phyloP scores from a whole-genome alignment of 2,329 filamentous ascomycete genomes.

The Microsporum canis region DNA sequence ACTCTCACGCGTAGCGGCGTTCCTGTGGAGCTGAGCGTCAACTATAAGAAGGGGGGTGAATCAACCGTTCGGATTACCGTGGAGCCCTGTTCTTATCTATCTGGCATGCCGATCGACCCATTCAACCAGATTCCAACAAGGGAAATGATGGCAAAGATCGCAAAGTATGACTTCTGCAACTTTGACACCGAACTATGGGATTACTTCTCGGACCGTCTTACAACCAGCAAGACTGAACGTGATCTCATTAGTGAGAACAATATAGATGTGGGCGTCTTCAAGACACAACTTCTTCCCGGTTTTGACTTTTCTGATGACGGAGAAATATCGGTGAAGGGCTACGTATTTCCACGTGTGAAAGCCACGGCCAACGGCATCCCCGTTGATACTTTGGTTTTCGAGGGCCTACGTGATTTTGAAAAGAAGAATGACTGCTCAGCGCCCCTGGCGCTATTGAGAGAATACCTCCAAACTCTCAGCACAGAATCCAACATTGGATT shows the following conservation, averaged over 20 bases:
- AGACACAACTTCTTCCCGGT: constrained; percentile 14
- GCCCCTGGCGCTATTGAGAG: constrained; percentile 1
- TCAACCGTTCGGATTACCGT: constrained; percentile 8
- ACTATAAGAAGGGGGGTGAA: constrained; percentile 6
- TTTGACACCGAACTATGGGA: constrained; percentile 8
- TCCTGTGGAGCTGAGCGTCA: constrained; percentile 11
- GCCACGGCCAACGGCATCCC: constrained; percentile 6
- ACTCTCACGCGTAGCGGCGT: constrained; percentile 7
- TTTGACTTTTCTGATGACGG: constrained; percentile 13
- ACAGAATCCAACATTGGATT: neutral
- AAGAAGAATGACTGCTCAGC: neutral
- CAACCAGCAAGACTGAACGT: constrained; percentile 4
- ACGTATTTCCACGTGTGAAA: constrained; percentile 16
- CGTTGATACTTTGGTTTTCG: neutral
- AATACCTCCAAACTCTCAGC: neutral
- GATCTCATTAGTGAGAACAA: neutral
- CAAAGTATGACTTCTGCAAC: neutral
- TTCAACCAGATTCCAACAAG: constrained; percentile 6
- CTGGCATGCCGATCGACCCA: constrained; percentile 7
- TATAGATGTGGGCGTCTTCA: constrained; percentile 7
- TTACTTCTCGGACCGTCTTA: neutral
- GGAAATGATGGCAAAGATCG: constrained; percentile 4
- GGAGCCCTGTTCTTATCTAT: constrained; percentile 4
- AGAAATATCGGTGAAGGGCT: constrained; percentile 15
- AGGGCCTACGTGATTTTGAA: constrained; percentile 1